A percentile compares a stretch with the other conserved stretches of the same genome.
Conservation (phyloP, 768 basidiomycete genomes). For the Leccinellum albellum region DNA sequence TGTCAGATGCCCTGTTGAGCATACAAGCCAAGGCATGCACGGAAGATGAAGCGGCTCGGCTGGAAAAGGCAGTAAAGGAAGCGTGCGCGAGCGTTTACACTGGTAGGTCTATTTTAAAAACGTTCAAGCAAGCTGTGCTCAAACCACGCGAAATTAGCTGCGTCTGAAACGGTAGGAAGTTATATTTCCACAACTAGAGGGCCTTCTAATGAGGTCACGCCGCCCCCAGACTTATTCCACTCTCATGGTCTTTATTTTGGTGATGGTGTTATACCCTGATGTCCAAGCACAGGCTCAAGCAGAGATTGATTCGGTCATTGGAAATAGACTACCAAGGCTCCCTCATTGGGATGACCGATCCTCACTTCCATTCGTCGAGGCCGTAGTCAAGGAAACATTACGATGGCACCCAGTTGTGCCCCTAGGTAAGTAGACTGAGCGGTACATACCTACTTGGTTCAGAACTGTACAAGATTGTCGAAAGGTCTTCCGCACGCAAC, state of each 20-base stretch:
- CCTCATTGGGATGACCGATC: not conserved
- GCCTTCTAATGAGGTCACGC: too few relatives aligned
- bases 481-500: too few relatives aligned
- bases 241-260: constrained; percentile 20
- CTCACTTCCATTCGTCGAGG: constrained; percentile 20
- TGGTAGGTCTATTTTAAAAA: too few relatives aligned
- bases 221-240: constrained; percentile 15
- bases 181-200: too few relatives aligned
- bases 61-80: constrained; percentile 13
- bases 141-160: too few relatives aligned
- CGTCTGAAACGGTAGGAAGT: too few relatives aligned
- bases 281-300: constrained; percentile 5
- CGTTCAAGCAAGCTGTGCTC: too few relatives aligned
- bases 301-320: constrained; percentile 18
- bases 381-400: constrained; percentile 20
- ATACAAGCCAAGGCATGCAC: not conserved
- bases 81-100: constrained; percentile 8
- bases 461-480: too few relatives aligned
- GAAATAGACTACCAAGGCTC: constrained; percentile 14
- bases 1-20: too few relatives aligned
- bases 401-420: constrained; percentile 19
- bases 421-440: not conserved
- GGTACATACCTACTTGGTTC: not conserved
- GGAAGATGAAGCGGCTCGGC: constrained; percentile 1
- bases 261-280: constrained; percentile 15